Base-by-base conservation (phyloP, 306 rosid species). In the Castanospermum australe region DNA sequence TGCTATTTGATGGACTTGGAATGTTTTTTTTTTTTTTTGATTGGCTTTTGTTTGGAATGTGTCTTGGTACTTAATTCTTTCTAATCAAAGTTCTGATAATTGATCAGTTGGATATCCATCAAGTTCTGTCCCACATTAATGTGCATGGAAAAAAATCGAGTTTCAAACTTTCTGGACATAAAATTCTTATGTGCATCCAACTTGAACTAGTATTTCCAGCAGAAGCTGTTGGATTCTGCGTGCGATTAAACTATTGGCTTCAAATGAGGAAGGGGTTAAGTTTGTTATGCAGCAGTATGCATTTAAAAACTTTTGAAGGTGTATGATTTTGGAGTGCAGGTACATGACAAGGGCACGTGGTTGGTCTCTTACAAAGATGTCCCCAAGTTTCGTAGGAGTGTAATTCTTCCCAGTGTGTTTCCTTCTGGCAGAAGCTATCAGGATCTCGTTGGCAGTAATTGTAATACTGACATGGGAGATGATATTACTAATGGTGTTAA, bases 261-360 rank as follows among this genome's bases (percentile, higher is more conserved):
- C 6, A 64, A 64, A 63, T n/a, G 5, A 44, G 30, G 25, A 54
- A 30, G 61, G 45, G 65, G 5, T 67, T 54, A 18, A 33, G 35
- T 42, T 68, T 80, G 39, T 45, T 15, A 17, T 24, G 12, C 65
- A 64, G 73, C 42, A 35, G 67, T 36, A 20, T 76, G 77, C 74
- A 57, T 67, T 44, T 51, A 41, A 33, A 14, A 3, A 18, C 41
- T 42, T 62, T n/a, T 24, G 4, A 60, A 47, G 3, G 55, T 52
- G 36, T 67, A 51, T 47, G 18, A 36, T 51, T 75, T 73, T 84
- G 68, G 85, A 57, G 57, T 90, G 82, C 85, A 96, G 99, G 91
- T 96, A 71, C 85, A 73, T 63, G 99, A 96, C 84, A 93, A 84
- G 89, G 92, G 94, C 80, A 77, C 38, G 17, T 96, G 96, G 97